Evolutionary conservation across 2,329 filamentous ascomycete species (phyloP).

Genomic region (Fusarium azukiicola): DNA sequence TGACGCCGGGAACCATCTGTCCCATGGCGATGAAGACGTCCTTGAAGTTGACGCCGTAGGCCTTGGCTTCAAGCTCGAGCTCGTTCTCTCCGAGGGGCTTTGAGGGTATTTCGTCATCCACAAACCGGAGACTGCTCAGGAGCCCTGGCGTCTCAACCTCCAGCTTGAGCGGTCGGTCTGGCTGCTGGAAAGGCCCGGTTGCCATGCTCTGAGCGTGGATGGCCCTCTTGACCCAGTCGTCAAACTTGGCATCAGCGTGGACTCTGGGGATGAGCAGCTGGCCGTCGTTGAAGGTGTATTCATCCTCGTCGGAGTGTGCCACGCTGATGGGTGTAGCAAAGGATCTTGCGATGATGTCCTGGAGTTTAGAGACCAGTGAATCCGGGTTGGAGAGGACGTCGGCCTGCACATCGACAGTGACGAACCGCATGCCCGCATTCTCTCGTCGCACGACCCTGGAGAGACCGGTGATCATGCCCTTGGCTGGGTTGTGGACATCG

Average conservation of each 20-base stretch:
- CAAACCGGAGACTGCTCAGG: constrained; percentile 38
- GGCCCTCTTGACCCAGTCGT: constrained; percentile 29
- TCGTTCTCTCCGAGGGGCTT: constrained; percentile 30
- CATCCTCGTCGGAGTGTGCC: constrained; percentile 27
- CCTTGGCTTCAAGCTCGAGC: constrained; percentile 26
- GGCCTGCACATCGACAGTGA: constrained; percentile 45
- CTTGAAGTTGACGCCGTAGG: constrained; percentile 59
- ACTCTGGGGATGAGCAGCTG: constrained; percentile 38
- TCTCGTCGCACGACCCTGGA: constrained; percentile 48
- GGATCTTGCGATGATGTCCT: constrained; percentile 24
- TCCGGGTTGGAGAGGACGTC: constrained; percentile 30
- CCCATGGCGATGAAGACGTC: constrained; percentile 62
- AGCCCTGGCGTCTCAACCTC: constrained; percentile 41
- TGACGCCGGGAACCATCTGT: constrained; percentile 51
- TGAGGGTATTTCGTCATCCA: constrained; percentile 23
- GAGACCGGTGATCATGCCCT: constrained; percentile 46
- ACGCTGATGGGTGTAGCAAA: constrained; percentile 24
- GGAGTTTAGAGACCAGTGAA: constrained; percentile 13
- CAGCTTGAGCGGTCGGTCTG: constrained; percentile 33
- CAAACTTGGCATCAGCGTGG: constrained; percentile 30
- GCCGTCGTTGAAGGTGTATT: constrained; percentile 34
- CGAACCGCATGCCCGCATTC: constrained; percentile 40
- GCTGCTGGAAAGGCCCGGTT: constrained; percentile 20
- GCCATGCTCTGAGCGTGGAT: constrained; percentile 26
- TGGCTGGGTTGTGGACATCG: constrained; percentile 27